Percentiles rank a stretch among this genome's conserved stretches.
Conservation (phyloP, 83 land plant genomes). For the Isoetes engelmannii region DNA sequence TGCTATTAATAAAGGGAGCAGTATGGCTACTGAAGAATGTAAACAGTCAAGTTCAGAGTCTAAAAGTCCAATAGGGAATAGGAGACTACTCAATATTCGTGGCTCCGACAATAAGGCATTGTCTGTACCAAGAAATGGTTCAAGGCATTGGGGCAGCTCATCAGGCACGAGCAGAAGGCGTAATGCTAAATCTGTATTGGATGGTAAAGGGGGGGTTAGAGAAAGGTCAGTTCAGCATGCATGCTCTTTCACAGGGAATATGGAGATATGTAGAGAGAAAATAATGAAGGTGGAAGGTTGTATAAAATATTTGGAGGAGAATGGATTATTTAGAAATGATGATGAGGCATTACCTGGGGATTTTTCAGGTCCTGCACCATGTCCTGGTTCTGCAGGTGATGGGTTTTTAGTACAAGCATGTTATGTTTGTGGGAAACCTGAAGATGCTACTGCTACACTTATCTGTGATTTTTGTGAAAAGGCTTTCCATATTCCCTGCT, state of each 20-base stretch:
- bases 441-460: conserved; percentile 32
- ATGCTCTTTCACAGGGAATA: not conserved
- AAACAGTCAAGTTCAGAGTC: not conserved
- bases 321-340: not conserved
- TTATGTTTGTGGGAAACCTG: conserved; percentile 38
- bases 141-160: not conserved
- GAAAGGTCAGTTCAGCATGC: not conserved
- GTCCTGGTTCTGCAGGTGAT: conserved; percentile 25
- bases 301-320: conserved; percentile 7
- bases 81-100: not conserved
- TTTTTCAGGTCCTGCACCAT: not conserved
- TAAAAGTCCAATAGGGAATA: not conserved
- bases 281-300: conserved; percentile 6
- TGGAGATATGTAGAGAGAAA: not conserved
- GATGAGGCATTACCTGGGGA: not conserved
- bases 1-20: not conserved
- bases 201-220: conserved; percentile 1
- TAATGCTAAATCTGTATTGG: not conserved
- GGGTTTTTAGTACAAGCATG: conserved; percentile 26
- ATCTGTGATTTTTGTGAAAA: conserved; percentile 66
- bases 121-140: not conserved
- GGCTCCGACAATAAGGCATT: not conserved
- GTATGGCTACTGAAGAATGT: not conserved
- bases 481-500: conserved; percentile 52
- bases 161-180: not conserved